Conservation (phyloP, 352 stramenopile genomes). For the Aphanomyces euteiches region DNA sequence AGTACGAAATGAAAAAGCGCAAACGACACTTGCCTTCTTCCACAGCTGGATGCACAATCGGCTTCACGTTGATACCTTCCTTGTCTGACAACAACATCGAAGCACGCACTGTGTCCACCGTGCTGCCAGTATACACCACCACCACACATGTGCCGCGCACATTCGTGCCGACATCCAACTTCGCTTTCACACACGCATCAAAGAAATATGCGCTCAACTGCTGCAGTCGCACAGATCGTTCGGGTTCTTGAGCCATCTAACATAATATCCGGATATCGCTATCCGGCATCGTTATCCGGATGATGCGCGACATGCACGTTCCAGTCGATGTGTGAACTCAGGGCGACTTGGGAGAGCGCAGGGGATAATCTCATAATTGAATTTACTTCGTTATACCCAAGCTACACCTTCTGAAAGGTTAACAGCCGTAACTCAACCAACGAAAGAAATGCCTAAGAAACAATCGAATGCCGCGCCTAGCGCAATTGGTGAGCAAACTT, state of each 20-base stretch:
- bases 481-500: no score
- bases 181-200: conserved; percentile 59
- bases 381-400: no score
- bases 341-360: no score
- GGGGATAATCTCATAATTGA: no score
- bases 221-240: conserved; percentile 58
- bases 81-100: conserved; percentile 56
- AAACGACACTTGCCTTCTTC: conserved; percentile 78
- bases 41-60: conserved; percentile 80
- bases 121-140: conserved; percentile 71
- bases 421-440: no score
- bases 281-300: no score
- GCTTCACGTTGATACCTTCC: conserved; percentile 71
- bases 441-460: no score
- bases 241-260: conserved; percentile 54
- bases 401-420: no score
- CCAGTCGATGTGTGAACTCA: no score
- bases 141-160: conserved; percentile 65
- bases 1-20: conserved; percentile 81
- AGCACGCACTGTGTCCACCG: conserved; percentile 64
- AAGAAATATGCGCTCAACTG: conserved; percentile 69
- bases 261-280: no score
- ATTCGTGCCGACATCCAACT: conserved; percentile 59
- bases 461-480: no score
- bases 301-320: no score